A percentile compares a stretch with the other conserved stretches of the same genome.
Evolutionary conservation across 305 asterid species (phyloP).

Genomic region (Coffea humblotiana): DNA sequence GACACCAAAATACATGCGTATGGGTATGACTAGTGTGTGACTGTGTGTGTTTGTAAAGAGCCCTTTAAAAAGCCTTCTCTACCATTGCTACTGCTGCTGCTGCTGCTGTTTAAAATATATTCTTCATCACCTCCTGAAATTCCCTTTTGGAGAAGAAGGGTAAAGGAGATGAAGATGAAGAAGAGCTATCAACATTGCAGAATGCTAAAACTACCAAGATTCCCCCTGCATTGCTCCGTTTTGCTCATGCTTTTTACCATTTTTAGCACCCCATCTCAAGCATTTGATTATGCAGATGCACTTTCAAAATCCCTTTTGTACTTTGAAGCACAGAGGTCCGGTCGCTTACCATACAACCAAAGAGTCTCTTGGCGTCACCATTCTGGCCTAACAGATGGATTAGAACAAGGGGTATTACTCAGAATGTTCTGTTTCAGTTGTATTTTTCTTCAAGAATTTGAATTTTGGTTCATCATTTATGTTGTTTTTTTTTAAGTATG

Average conservation of each 20-base stretch:
- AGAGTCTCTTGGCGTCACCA: conserved; percentile 86
- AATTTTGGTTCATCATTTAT: too few relatives aligned
- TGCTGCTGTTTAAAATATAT: not conserved
- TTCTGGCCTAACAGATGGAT: conserved; percentile 95
- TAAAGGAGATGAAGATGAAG: not conserved
- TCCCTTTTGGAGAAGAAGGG: conserved; percentile 16
- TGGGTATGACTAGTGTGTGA: not conserved
- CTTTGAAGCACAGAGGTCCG: conserved; percentile 93
- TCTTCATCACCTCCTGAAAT: conserved; percentile 21
- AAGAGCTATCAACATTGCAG: not conserved
- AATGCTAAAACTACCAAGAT: not conserved
- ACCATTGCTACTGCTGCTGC: not conserved
- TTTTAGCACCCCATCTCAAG: conserved; percentile 3
- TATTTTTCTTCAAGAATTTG: too few relatives aligned
- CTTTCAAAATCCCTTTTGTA: conserved; percentile 82
- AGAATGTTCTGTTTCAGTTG: not conserved
- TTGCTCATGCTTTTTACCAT: conserved; percentile 4
- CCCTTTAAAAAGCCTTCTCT: not conserved
- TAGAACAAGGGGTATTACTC: conserved; percentile 80
- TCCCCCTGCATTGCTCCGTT: not conserved
- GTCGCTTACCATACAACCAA: conserved; percentile 85
- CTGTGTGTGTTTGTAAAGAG: not conserved
- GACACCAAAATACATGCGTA: not conserved
- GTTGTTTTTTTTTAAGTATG: too few relatives aligned
- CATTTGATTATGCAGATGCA: conserved; percentile 56